Evolutionary conservation across 1,139 yeast species (phyloP), one percentile per base, ranked within the genome.

Genomic region (Saccharomycopsis hybrid): DNA sequence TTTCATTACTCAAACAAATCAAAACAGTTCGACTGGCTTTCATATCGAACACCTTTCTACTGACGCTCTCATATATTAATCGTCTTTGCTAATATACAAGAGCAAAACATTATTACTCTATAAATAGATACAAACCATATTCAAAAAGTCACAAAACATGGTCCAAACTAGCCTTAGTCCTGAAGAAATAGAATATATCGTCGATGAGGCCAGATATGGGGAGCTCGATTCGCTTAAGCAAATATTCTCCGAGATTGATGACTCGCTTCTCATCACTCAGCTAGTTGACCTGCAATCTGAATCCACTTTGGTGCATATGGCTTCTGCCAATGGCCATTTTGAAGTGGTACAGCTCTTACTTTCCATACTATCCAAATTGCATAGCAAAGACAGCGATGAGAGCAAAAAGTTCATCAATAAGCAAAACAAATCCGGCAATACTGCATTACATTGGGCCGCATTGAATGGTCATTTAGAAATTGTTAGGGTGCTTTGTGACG

Each of bases 371-470:
- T 51, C 49, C 11, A 52, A 53, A 25, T 55, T 57, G 39, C 58
- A 58, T 32, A 56, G 50, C 31, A 43, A 47, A 4, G 56, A 58
- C 3, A 62, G 68, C 50, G 73, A 72, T 42, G 73, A 77, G 33
- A 77, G 78, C 38, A 65, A 64, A 31, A 59, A 62, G 27, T 68
- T 82, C 46, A 80, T 84, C 32, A 74, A 79, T 51, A 67, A 72
- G 28, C 73, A 71, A 51, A 92, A 92, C 64, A 85, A 78, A 44
- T 79, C 84, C 32, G 97, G 97, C 3, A 92, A 92, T 64, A 89
- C 98, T 0, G 84, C 97, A 0, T 72, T 92, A 56, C 97, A 92
- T 65, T 92, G 98, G 98, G 97, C 97, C 1, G 77, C 95, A 0
- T 76, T 80, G 58, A 89, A 86, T 60, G 97, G 97, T 1, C 92